These are phyloP conservation scores for Persicaria maculosa DNA, from an alignment of 148 eudicot species.

Conservation along the genomic window DNA sequence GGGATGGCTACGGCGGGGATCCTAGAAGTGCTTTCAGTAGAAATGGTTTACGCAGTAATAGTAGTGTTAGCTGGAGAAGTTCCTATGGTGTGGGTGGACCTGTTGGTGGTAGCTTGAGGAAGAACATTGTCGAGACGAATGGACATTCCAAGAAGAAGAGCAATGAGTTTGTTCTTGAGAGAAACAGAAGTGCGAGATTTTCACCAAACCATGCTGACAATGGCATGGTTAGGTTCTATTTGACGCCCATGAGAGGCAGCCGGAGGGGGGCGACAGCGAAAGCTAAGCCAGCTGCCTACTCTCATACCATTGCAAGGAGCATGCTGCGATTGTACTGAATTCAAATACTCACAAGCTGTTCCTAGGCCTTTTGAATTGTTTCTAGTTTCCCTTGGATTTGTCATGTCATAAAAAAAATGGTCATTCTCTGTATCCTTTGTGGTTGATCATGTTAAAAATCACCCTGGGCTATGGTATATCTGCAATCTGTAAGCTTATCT, in stretches of 20 bases:
- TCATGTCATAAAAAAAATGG: neutral
- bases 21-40: constrained; percentile 35
- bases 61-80: constrained; percentile 88
- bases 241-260: constrained; percentile 67
- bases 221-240: constrained; percentile 64
- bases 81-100: constrained; percentile 29
- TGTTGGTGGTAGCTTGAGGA: constrained; percentile 45
- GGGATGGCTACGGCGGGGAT: constrained; percentile 43
- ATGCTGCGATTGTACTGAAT: constrained; percentile 53
- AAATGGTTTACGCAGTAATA: constrained; percentile 55
- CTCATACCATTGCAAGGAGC: constrained; percentile 42
- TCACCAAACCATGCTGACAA: constrained; percentile 51
- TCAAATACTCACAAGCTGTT: constrained; percentile 18
- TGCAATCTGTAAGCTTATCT: constrained; percentile 20
- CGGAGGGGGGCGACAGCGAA: constrained; percentile 43
- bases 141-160: constrained; percentile 27
- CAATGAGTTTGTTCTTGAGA: constrained; percentile 37
- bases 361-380: constrained; percentile 2
- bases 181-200: constrained; percentile 38
- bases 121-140: constrained; percentile 36
- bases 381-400: neutral
- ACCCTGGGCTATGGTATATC: constrained; percentile 25
- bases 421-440: constrained; percentile 7
- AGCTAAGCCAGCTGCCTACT: constrained; percentile 23
- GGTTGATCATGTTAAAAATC: constrained; percentile 23